A percentile compares a stretch with the other conserved stretches of the same genome.
Conservation (phyloP, 2,329 filamentous ascomycete genomes). For the Septoria petroselini region DNA sequence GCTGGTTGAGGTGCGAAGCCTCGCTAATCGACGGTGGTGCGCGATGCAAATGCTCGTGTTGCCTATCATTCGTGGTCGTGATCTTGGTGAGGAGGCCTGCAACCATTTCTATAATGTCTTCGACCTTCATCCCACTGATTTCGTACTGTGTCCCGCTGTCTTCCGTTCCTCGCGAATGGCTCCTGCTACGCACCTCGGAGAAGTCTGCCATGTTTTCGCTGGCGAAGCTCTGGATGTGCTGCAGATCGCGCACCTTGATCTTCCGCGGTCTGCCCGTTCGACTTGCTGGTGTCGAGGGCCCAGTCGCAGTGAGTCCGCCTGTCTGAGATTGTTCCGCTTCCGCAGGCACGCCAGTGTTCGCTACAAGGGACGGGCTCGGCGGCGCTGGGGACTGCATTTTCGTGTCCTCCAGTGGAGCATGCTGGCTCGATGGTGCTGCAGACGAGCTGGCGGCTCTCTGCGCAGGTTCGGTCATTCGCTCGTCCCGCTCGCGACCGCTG, state of each 20-base stretch:
- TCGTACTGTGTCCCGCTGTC: constrained; percentile 70
- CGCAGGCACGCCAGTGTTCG: constrained; percentile 18
- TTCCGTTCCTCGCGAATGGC: constrained; percentile 45
- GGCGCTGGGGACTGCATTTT: constrained; percentile 23
- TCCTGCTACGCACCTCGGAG: constrained; percentile 45
- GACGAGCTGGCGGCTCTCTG: constrained; percentile 36
- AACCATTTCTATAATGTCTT: constrained; percentile 98
- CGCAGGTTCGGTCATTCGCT: constrained; percentile 33
- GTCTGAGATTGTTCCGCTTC: constrained; percentile 16
- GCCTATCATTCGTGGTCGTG: constrained; percentile 89
- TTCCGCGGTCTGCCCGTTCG: constrained; percentile 50
- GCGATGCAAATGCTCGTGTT: constrained; percentile 86
- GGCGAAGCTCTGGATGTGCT: constrained; percentile 86
- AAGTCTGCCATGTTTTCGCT: constrained; percentile 67
- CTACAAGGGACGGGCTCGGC: constrained; percentile 29
- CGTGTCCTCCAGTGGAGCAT: constrained; percentile 21
- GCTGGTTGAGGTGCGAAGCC: constrained; percentile 57
- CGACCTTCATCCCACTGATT: constrained; percentile 95
- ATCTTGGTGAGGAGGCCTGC: constrained; percentile 95
- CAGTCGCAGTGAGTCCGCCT: constrained; percentile 5
- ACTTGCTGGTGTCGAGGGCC: constrained; percentile 28
- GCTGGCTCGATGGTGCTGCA: constrained; percentile 21
- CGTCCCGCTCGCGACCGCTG: constrained; percentile 17
- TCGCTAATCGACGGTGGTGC: constrained; percentile 62
- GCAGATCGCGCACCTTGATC: constrained; percentile 82